Evolutionary conservation across 805 yeast genomes (phyloP).

Genomic region (Wickerhamiella cacticola): DNA sequence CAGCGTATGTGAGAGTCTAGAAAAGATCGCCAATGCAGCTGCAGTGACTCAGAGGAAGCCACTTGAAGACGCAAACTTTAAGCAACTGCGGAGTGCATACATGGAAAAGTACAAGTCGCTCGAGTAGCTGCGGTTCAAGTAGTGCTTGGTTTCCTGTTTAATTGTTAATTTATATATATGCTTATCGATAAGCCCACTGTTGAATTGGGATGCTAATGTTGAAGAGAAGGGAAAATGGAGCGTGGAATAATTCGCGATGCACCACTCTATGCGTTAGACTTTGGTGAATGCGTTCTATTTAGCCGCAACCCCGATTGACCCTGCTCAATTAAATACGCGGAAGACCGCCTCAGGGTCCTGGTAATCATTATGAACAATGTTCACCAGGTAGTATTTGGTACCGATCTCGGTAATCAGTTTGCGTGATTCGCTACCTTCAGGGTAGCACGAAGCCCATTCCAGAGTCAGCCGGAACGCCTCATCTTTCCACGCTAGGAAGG

Average conservation of each 20-base stretch:
- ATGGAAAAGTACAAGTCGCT: neutral
- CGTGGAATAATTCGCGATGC: too few species aligned
- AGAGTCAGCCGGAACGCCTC: slow-evolving; percentile 74
- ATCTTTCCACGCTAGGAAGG: slow-evolving; percentile 95
- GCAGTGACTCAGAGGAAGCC: slow-evolving; percentile 1
- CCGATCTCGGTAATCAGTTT: slow-evolving; percentile 38
- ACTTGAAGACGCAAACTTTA: neutral
- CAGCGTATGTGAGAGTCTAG: neutral
- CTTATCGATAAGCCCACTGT: slow-evolving; percentile 14
- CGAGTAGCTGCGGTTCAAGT: neutral
- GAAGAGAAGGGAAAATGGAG: slow-evolving; percentile 10
- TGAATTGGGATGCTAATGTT: slow-evolving; percentile 17
- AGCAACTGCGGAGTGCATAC: neutral
- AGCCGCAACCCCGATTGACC: neutral
- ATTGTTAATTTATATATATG: neutral
- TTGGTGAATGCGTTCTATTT: neutral
- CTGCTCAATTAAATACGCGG: slow-evolving; percentile 20
- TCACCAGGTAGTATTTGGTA: slow-evolving; percentile 59
- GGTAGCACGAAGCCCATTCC: slow-evolving; percentile 51
- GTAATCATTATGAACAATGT: slow-evolving; percentile 82
- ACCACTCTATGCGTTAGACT: too few species aligned
- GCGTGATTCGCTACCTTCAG: slow-evolving; percentile 27
- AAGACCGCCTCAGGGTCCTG: slow-evolving; percentile 27
- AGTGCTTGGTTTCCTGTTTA: neutral
- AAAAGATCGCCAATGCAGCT: slow-evolving; percentile 2